A percentile compares a stretch with the other conserved stretches of the same genome.
Evolutionary conservation across 805 yeast species (phyloP).

Genomic region (Candida koratica): DNA sequence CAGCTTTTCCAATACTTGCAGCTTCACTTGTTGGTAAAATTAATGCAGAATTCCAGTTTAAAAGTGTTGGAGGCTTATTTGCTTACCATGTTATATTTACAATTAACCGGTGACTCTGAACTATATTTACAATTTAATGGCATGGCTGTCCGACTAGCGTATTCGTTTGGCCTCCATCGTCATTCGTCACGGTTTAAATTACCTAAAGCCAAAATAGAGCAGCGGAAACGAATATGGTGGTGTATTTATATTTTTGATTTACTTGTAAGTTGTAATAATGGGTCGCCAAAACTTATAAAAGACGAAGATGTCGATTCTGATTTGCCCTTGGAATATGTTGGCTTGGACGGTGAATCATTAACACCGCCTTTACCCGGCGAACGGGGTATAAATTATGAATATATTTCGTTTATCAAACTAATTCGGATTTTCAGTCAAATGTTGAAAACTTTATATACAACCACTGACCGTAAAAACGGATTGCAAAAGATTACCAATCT

Average conservation of each 20-base stretch:
- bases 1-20: slow-evolving; percentile 4
- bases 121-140: slow-evolving; percentile 5
- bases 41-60: slow-evolving; percentile 4
- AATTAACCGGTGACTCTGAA: slow-evolving; percentile 6
- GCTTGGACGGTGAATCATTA: neutral
- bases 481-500: slow-evolving; percentile 1
- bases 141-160: slow-evolving; percentile 5
- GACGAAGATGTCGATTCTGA: slow-evolving; percentile 18
- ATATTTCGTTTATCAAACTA: slow-evolving; percentile 3
- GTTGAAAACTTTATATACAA: slow-evolving; percentile 4
- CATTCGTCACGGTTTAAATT: slow-evolving; percentile 7
- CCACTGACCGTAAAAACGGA: slow-evolving; percentile 6
- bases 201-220: slow-evolving; percentile 3
- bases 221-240: slow-evolving; percentile 9
- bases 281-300: slow-evolving; percentile 37
- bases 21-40: neutral
- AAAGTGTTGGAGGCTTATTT: slow-evolving; percentile 4
- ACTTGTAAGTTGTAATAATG: slow-evolving; percentile 25
- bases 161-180: slow-evolving; percentile 5
- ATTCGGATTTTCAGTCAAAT: slow-evolving; percentile 2
- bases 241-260: slow-evolving; percentile 4
- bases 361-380: slow-evolving; percentile 7
- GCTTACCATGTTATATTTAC: slow-evolving; percentile 2
- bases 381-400: slow-evolving; percentile 4
- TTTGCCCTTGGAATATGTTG: slow-evolving; percentile 5